Evolutionary conservation across 2,329 filamentous ascomycete genomes (phyloP), one percentile per base, ranked within the genome.

Genomic region (Pyricularia pennisetigena): DNA sequence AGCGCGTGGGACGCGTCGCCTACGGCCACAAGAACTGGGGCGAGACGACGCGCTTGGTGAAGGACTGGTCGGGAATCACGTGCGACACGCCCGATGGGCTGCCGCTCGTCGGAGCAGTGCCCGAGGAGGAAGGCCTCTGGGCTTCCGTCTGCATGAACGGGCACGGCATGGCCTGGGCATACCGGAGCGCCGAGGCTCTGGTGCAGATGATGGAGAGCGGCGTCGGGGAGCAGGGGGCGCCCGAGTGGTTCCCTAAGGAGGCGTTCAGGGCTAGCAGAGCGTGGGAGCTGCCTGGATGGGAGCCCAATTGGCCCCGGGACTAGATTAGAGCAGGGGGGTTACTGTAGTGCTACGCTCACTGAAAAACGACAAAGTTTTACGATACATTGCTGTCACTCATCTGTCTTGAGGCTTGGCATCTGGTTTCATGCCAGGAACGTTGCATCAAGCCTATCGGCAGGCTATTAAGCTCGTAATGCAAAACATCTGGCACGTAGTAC

Each of bases 151-250:
- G 85, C 6, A 90, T 90, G 71, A 88, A 88, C 70, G 88, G 88
- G 0, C 86, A 90, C 74, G 87, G 88, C 0, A 90, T 90, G 88
- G 87, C 87, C 1, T 75, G 86, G 41, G 86, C 86, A 67, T 84
- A 86, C 78, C 83, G 86, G 74, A 84, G 83, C 41, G 86, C 86
- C 0, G 81, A 83, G 71, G 88, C 83, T 0, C 72, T 90, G 69
- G 84, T 82, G 1, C 76, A 78, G 41, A 87, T 89, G 83, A 81
- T 88, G 70, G 71, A n/a, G 20, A 35, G 29, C 9, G 70, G 73
- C 2, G 75, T 77, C 29, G 74, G 72, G 0, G 75, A 69, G 0
- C 29, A 29, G 8, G 24, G 49, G 9, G 66, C 24, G n/a, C 66
- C 66, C 1, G 66, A 67, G 8, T 67, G 66, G 66, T 67, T 67